These are phyloP conservation scores for Nitzschia sp. DNA, from an alignment of 108 stramenopile species.

Conservation along the genomic window DNA sequence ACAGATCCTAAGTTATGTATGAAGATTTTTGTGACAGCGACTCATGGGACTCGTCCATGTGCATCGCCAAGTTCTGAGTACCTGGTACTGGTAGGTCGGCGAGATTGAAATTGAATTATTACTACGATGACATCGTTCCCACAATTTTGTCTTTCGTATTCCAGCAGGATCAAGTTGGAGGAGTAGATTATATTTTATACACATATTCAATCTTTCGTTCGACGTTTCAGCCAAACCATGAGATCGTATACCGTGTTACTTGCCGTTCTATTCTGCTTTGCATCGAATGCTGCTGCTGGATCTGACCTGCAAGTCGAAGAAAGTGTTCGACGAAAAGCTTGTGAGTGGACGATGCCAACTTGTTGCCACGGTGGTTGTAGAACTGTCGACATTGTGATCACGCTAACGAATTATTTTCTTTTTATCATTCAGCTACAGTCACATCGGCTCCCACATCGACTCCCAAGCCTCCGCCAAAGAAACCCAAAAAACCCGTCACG, in stretches of 20 bases:
- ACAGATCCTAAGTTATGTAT: neutral
- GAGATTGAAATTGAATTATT: too few relatives aligned
- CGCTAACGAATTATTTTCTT: too few relatives aligned
- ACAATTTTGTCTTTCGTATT: too few relatives aligned
- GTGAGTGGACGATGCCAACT: neutral
- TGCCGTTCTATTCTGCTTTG: neutral
- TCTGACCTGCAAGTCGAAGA: constrained; percentile 1
- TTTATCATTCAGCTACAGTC: too few relatives aligned
- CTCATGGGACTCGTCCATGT: neutral
- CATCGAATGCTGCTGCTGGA: neutral
- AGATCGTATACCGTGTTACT: constrained; percentile 3
- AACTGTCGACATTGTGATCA: too few relatives aligned
- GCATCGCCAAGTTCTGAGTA: constrained; percentile 22
- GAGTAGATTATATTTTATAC: too few relatives aligned
- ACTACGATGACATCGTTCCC: too few relatives aligned
- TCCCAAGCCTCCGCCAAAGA: constrained; percentile 9
- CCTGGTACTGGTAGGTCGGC: too few relatives aligned
- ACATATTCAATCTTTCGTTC: neutral
- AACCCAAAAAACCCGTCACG: too few relatives aligned
- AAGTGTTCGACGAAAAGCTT: neutral
- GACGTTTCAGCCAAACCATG: neutral
- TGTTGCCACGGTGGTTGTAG: too few relatives aligned
- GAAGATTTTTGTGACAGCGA: constrained; percentile 11
- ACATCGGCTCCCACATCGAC: too few relatives aligned
- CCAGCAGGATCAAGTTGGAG: too few relatives aligned